A percentile compares a stretch with the other conserved stretches of the same genome.
Evolutionary conservation across 257 asterid species (phyloP).

Genomic region (Nemophila menziesii): DNA sequence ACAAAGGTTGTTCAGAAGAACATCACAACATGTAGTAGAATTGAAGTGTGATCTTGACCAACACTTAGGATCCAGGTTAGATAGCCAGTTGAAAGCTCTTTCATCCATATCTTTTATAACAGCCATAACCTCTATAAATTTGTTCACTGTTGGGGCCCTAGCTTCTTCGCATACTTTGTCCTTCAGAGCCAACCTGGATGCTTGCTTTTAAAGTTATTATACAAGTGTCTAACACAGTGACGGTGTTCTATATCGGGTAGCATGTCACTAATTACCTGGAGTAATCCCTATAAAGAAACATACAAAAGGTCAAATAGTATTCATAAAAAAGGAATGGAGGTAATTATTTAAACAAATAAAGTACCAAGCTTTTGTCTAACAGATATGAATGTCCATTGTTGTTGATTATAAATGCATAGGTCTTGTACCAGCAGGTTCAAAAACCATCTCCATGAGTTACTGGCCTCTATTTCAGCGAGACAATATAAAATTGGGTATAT

Average conservation of each 20-base stretch:
- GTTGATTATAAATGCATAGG: rapidly evolving
- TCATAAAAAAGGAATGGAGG: not conserved
- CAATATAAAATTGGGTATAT: not conserved
- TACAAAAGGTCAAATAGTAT: not conserved
- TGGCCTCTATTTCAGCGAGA: not conserved
- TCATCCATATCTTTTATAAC: not conserved
- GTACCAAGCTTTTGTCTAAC: not conserved
- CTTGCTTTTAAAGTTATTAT: not conserved
- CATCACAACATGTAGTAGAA: not conserved
- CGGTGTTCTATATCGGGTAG: not conserved
- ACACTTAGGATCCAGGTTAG: not conserved
- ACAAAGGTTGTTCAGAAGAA: not conserved
- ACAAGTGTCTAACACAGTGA: not conserved
- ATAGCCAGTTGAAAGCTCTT: not conserved
- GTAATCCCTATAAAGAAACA: not conserved
- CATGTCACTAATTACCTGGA: not conserved
- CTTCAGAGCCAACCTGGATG: no score
- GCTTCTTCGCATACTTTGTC: not conserved
- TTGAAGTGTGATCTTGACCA: conserved; percentile 2
- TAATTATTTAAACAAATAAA: not conserved
- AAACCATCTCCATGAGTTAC: not conserved
- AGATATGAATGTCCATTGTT: not conserved
- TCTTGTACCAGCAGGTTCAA: not conserved
- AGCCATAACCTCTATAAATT: not conserved
- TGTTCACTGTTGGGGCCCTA: not conserved